Conservation (phyloP, 208 protist genomes). For the Leishmania aethiopica region DNA sequence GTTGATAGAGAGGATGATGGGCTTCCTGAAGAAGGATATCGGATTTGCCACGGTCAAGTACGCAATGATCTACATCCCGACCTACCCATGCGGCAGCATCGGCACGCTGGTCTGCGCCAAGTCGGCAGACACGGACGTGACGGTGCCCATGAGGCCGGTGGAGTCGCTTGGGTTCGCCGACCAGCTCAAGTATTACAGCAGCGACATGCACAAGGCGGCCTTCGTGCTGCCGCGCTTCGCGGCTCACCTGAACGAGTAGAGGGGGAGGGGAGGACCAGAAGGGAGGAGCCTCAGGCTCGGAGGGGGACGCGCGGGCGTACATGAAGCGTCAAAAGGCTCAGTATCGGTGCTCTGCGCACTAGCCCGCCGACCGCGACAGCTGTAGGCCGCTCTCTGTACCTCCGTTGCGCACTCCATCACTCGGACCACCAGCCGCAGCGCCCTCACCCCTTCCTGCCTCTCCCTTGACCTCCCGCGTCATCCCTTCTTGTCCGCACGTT, state of each 20-base stretch:
- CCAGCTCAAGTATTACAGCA: conserved; percentile 88
- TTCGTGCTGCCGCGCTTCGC: conserved; percentile 87
- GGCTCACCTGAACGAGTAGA: conserved; percentile 62
- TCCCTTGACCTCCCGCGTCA: too few relatives aligned
- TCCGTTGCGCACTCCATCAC: neutral
- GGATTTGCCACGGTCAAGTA: conserved; percentile 91
- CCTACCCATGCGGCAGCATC: conserved; percentile 94
- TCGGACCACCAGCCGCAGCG: neutral
- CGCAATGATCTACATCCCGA: conserved; percentile 92
- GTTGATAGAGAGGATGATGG: conserved; percentile 90
- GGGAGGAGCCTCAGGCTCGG: neutral
- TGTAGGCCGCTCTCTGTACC: neutral
- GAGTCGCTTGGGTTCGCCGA: conserved; percentile 70
- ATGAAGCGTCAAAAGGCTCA: neutral
- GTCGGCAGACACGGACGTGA: conserved; percentile 54
- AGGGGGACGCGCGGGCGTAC: neutral
- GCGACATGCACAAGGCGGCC: conserved; percentile 76
- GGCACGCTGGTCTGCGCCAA: conserved; percentile 88
- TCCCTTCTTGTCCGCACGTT: too few relatives aligned
- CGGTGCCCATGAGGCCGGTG: conserved; percentile 64
- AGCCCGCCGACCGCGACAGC: neutral
- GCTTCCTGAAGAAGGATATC: conserved; percentile 76
- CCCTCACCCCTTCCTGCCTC: too few relatives aligned
- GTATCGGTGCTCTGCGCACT: neutral
- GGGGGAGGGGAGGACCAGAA: neutral